Conservation (phyloP, 2,329 filamentous ascomycete species). For the Penicillium sp. region DNA sequence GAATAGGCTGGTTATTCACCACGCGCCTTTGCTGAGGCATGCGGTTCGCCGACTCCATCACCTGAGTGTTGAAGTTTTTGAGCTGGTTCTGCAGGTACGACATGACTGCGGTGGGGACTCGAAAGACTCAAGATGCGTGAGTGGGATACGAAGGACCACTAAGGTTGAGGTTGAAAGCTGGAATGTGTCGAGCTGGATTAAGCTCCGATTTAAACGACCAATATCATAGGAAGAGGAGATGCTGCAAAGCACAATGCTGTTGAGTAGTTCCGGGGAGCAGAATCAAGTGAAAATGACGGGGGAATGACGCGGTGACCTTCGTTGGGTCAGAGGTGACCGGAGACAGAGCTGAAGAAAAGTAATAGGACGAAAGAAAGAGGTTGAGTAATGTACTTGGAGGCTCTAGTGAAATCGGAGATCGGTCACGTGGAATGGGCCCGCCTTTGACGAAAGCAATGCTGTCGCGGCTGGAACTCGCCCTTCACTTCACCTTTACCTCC, state of each 20-base stretch:
- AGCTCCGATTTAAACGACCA: conserved; percentile 5
- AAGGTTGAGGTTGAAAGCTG: background rate
- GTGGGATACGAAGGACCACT: conserved; percentile 1
- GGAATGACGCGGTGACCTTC: background rate
- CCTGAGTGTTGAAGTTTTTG: conserved; percentile 60
- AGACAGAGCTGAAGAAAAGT: background rate
- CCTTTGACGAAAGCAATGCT: conserved; percentile 13
- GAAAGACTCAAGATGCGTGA: background rate
- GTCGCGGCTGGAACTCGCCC: conserved; percentile 1
- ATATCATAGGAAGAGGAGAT: conserved; percentile 4
- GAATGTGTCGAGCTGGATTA: conserved; percentile 2
- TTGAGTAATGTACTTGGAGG: background rate
- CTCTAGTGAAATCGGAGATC: background rate
- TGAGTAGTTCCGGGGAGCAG: background rate
- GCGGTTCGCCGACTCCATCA: conserved; percentile 64
- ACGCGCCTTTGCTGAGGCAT: conserved; percentile 55
- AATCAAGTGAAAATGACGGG: background rate
- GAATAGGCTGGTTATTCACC: conserved; percentile 51
- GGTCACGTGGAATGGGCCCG: background rate
- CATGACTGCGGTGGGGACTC: conserved; percentile 45
- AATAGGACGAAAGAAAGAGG: background rate
- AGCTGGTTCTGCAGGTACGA: conserved; percentile 67
- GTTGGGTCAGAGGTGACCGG: background rate
- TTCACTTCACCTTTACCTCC: conserved; percentile 2
- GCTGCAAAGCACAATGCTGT: background rate